Evolutionary conservation across 805 yeast genomes (phyloP), one percentile per base, ranked within the genome.

Genomic region (Candida morakotiae): DNA sequence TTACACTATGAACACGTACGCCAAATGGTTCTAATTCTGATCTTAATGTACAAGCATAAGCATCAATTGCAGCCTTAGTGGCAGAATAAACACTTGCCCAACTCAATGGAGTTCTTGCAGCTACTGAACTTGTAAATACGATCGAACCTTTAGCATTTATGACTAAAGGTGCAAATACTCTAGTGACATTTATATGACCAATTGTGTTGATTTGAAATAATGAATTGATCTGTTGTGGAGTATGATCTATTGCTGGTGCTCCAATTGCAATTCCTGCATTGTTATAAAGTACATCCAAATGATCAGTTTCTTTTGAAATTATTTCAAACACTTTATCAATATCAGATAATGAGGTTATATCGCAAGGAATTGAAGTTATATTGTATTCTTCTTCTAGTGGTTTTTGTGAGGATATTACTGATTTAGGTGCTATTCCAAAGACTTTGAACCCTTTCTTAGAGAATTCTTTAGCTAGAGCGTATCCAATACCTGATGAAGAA

Each of bases 361-460:
- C 75, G 31, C 62, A 60, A 2, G 47, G 48, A 9, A 52, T 28
- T 1, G 68, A 56, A 20, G 56, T 55, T 8, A 60, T 49, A 0
- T 62, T 59, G 38, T 51, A 55, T 20, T 48, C 38, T 15, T 64
- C 51, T 10, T 46, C 40, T 40, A 79, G 55, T 4, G 71, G 67
- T 19, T 68, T 65, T 76, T 82, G 28, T 75, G 10, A 69, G 69
- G 28, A 63, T 73, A 24, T 69, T 41, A 42, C 83, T 65, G 51
- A 86, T 64, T 47, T 33, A 22, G 42, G 38, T 2, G 89, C 85
- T 42, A 81, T 75, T 0, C 86, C 87, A 51, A 73, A 80, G 1
- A 83, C 85, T 39, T 60, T 55, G 55, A 66, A 75, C 6, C 79
- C 78, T 38, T 71, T 56, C 14, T 52, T 48, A 5, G 73, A 73